These are phyloP conservation scores for Yamadazyma songkhlaensis DNA, from an alignment of 1,139 yeast genomes.

Conservation along the genomic window DNA sequence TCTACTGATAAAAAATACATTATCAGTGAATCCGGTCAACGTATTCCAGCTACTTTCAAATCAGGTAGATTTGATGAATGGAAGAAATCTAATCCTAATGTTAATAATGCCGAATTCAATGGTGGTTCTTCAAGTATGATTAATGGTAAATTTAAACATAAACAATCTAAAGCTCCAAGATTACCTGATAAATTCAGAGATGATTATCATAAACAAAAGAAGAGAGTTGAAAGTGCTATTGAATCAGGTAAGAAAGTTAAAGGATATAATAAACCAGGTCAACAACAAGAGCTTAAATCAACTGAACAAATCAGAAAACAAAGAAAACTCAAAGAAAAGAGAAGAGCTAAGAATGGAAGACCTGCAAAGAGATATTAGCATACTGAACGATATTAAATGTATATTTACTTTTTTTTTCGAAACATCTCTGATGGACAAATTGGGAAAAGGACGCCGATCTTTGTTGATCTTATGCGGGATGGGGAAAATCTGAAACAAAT, in stretches of 20 bases:
- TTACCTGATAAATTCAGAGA: constrained; percentile 87
- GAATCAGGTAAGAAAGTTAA: constrained; percentile 73
- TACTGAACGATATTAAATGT: too few relatives aligned
- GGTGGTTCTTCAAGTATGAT: constrained; percentile 13
- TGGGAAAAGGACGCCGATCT: too few relatives aligned
- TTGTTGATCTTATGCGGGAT: too few relatives aligned
- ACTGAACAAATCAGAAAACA: constrained; percentile 78
- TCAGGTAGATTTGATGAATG: constrained; percentile 92
- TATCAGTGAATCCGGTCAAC: constrained; percentile 92
- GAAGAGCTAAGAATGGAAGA: constrained; percentile 83
- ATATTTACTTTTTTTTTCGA: background rate
- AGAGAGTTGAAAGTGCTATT: constrained; percentile 76
- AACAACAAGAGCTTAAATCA: constrained; percentile 59
- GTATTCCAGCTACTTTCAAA: constrained; percentile 86
- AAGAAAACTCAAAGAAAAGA: constrained; percentile 66
- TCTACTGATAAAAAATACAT: constrained; percentile 84
- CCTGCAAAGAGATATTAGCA: constrained; percentile 31
- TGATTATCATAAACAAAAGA: constrained; percentile 79
- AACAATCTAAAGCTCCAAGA: constrained; percentile 75
- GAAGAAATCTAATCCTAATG: constrained; percentile 54
- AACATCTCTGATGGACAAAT: background rate
- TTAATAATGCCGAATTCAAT: constrained; percentile 11
- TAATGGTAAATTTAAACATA: constrained; percentile 66
- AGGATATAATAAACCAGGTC: constrained; percentile 59
- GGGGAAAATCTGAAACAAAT: too few relatives aligned